These are phyloP conservation scores for Penicillium freii DNA, from an alignment of 2,329 filamentous ascomycete species.

Conservation along the genomic window DNA sequence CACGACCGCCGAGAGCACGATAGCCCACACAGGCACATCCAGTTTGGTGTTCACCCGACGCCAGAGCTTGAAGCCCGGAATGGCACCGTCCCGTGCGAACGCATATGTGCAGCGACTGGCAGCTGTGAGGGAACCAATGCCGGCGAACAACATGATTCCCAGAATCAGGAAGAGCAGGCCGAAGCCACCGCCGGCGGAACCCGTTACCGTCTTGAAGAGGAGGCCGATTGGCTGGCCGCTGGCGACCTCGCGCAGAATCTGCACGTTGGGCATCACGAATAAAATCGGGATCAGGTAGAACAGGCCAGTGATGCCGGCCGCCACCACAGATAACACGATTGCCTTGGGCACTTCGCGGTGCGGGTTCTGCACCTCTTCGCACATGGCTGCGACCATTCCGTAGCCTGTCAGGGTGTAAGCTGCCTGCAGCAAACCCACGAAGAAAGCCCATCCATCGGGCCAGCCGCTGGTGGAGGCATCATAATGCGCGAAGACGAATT, in stretches of 20 bases:
- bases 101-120: conserved; percentile 73
- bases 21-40: conserved; percentile 68
- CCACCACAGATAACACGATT: conserved; percentile 67
- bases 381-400: conserved; percentile 70
- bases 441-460: conserved; percentile 69
- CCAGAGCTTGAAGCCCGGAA: conserved; percentile 68
- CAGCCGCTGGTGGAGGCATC: conserved; percentile 66
- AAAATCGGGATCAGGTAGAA: conserved; percentile 71
- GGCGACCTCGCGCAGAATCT: conserved; percentile 61
- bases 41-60: conserved; percentile 62
- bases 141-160: conserved; percentile 74
- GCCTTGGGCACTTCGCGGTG: conserved; percentile 68
- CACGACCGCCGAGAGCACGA: conserved; percentile 66
- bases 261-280: conserved; percentile 70
- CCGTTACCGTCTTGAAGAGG: conserved; percentile 73
- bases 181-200: conserved; percentile 70
- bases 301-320: conserved; percentile 64
- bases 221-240: conserved; percentile 74
- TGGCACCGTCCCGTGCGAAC: conserved; percentile 72
- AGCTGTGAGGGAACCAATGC: conserved; percentile 71
- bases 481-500: conserved; percentile 67
- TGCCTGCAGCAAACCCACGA: conserved; percentile 67
- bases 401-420: conserved; percentile 55
- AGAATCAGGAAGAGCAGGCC: conserved; percentile 73
- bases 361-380: conserved; percentile 68